phyloP scores from a whole-genome alignment of 2,329 filamentous ascomycete genomes.

The Trichoderma lentiforme region DNA sequence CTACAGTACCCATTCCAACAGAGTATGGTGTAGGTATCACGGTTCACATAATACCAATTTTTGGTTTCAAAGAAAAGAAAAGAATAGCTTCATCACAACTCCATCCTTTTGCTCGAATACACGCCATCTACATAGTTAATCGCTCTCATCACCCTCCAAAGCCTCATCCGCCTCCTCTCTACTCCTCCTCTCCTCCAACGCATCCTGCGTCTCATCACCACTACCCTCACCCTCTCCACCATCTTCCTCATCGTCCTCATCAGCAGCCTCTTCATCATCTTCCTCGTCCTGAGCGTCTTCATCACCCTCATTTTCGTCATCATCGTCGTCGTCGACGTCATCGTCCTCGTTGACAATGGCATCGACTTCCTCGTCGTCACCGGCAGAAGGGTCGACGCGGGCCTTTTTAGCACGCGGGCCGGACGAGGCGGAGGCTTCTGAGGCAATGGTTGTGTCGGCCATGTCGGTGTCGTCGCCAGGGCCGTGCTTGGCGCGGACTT shows the following conservation, averaged over 20 bases:
- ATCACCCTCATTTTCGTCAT: constrained; percentile 31
- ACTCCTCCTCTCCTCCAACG: constrained; percentile 47
- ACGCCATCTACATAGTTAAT: constrained; percentile 35
- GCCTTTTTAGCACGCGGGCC: constrained; percentile 41
- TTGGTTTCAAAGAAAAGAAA: background rate
- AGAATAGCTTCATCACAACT: background rate
- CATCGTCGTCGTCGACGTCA: constrained; percentile 36
- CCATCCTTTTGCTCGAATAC: background rate
- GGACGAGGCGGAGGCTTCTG: constrained; percentile 26
- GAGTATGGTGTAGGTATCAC: background rate
- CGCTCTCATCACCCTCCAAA: constrained; percentile 59
- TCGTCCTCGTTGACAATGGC: constrained; percentile 32
- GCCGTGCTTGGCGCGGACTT: constrained; percentile 59
- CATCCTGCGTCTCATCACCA: constrained; percentile 53
- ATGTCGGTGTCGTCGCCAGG: constrained; percentile 36
- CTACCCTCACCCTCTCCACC: constrained; percentile 49
- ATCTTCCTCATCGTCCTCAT: constrained; percentile 42
- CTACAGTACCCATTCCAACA: background rate
- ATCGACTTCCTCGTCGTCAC: constrained; percentile 30
- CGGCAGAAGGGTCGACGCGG: constrained; percentile 42
- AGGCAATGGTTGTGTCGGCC: constrained; percentile 33
- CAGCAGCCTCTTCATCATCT: constrained; percentile 45
- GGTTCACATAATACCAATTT: background rate
- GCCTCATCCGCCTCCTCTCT: constrained; percentile 53
- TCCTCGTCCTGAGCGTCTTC: constrained; percentile 40